Conservation (phyloP, 192 early-diverging fungal species). For the Coemansia sp. region DNA sequence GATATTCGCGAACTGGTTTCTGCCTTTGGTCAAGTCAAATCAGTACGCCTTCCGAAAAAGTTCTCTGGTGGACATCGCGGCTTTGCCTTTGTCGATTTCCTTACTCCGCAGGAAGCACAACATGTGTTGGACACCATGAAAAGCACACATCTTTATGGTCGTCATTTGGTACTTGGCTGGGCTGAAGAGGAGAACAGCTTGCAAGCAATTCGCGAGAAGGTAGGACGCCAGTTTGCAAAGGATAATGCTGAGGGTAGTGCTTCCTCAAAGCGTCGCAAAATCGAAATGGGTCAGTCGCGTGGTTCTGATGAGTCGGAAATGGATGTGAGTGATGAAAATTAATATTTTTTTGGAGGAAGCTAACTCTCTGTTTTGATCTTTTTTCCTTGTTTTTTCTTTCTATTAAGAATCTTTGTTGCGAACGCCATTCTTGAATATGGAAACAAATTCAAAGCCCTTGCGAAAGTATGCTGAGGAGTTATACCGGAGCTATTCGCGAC, state of each 20-base stretch:
- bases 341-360: too few relatives aligned
- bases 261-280: conserved; percentile 60
- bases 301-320: conserved; percentile 24
- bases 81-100: conserved; percentile 97
- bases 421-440: conserved; percentile 18
- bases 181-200: conserved; percentile 75
- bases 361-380: too few relatives aligned
- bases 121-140: conserved; percentile 82
- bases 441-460: conserved; percentile 25
- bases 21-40: conserved; percentile 91
- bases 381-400: conserved; percentile 11
- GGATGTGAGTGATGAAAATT: conserved; percentile 17
- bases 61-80: conserved; percentile 92
- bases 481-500: conserved; percentile 43
- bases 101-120: conserved; percentile 94
- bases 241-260: conserved; percentile 58
- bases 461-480: conserved; percentile 48
- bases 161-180: conserved; percentile 95
- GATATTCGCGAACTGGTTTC: conserved; percentile 90
- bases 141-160: conserved; percentile 94
- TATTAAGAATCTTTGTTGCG: not conserved
- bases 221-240: conserved; percentile 72
- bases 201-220: conserved; percentile 83
- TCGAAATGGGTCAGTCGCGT: conserved; percentile 55
- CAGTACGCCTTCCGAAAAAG: conserved; percentile 92